Evolutionary conservation across 768 basidiomycete genomes (phyloP).

Genomic region (Coprinellus micaceus): DNA sequence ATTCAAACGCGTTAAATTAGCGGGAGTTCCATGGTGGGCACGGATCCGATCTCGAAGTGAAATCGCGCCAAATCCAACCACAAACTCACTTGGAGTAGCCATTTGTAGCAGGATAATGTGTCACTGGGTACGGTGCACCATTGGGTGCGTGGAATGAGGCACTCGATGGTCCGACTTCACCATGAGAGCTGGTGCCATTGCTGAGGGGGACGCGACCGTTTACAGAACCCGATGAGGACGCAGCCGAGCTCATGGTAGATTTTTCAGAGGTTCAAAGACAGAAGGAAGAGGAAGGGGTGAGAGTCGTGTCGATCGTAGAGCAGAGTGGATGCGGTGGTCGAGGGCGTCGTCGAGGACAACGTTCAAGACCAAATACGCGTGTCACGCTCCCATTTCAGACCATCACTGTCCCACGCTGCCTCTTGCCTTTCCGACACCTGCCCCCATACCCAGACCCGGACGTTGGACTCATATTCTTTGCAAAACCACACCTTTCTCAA

Average conservation of each 20-base stretch:
- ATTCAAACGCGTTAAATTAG: conserved; percentile 14
- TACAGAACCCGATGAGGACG: conserved; percentile 39
- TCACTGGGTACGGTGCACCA: conserved; percentile 35
- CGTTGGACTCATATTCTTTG: neutral
- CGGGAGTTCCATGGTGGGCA: neutral
- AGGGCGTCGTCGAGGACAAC: conserved; percentile 10
- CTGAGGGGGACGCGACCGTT: conserved; percentile 51
- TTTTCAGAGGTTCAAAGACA: conserved; percentile 11
- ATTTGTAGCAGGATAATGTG: conserved; percentile 41
- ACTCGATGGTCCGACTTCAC: conserved; percentile 34
- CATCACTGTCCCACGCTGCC: neutral
- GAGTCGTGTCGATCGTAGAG: conserved; percentile 2
- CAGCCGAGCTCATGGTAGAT: conserved; percentile 33
- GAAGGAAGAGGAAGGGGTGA: conserved; percentile 8
- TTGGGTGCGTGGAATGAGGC: conserved; percentile 32
- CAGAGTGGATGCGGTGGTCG: conserved; percentile 12
- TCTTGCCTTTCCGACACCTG: neutral
- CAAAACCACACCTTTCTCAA: neutral
- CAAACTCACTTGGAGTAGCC: conserved; percentile 58
- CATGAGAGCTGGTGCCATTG: conserved; percentile 46
- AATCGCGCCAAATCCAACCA: conserved; percentile 5
- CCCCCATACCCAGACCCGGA: no score
- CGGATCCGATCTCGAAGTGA: conserved; percentile 6
- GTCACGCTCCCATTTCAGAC: conserved; percentile 4
- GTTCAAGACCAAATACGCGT: conserved; percentile 1